Conservation (phyloP, 148 eudicot genomes). For the Fagopyrum tataricum region DNA sequence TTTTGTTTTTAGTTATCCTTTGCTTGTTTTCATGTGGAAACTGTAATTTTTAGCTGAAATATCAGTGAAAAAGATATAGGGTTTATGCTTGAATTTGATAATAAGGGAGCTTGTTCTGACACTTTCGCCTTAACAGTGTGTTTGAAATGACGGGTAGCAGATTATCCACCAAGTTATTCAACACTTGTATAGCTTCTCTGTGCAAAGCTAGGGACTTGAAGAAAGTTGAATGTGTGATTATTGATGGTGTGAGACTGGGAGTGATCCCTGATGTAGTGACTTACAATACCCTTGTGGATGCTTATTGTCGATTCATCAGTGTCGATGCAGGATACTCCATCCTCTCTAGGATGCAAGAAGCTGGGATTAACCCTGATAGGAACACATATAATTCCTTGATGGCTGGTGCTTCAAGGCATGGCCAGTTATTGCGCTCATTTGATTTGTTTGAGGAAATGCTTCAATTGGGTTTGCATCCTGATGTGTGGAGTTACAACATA, state of each 20-base stretch:
- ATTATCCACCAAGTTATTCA: constrained; percentile 67
- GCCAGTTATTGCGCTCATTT: constrained; percentile 30
- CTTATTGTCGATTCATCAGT: constrained; percentile 68
- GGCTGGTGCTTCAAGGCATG: constrained; percentile 59
- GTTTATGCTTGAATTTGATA: too few species aligned
- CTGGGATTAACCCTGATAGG: constrained; percentile 71
- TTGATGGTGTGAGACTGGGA: constrained; percentile 83
- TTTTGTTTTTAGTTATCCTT: too few species aligned
- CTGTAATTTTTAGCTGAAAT: too few species aligned
- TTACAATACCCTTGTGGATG: constrained; percentile 75
- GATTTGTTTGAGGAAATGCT: constrained; percentile 82
- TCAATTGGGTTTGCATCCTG: constrained; percentile 47
- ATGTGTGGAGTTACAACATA: constrained; percentile 79
- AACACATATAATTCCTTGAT: constrained; percentile 69
- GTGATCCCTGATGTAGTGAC: constrained; percentile 79
- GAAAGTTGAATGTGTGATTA: constrained; percentile 65
- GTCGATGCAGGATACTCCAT: constrained; percentile 63
- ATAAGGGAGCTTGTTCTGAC: background rate
- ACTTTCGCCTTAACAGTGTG: background rate
- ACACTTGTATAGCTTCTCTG: constrained; percentile 63
- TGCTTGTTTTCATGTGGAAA: too few species aligned
- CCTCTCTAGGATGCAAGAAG: constrained; percentile 68
- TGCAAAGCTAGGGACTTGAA: constrained; percentile 60
- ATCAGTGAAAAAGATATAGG: too few species aligned
- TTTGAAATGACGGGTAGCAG: constrained; percentile 19